Conservation (phyloP, 1,139 yeast genomes). For the Eremothecium coryli region DNA sequence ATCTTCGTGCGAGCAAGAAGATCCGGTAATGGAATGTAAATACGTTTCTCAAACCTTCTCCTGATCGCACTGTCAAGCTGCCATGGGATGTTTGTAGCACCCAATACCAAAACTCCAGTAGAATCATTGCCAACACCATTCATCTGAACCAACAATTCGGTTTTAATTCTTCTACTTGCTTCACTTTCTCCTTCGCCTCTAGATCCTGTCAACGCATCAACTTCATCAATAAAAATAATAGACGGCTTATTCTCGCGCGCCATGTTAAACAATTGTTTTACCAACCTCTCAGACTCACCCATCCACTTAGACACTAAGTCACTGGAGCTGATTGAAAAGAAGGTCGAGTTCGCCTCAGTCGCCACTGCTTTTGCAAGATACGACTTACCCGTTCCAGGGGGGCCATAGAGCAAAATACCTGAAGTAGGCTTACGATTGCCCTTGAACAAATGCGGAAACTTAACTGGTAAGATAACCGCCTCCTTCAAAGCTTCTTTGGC, state of each 20-base stretch:
- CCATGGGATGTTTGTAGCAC: slow-evolving; percentile 99
- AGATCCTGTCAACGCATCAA: slow-evolving; percentile 95
- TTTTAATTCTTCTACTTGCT: slow-evolving; percentile 91
- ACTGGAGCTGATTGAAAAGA: slow-evolving; percentile 88
- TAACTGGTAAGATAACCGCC: slow-evolving; percentile 91
- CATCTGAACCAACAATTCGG: slow-evolving; percentile 95
- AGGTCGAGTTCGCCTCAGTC: slow-evolving; percentile 94
- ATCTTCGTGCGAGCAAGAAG: slow-evolving; percentile 80
- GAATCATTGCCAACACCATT: slow-evolving; percentile 97
- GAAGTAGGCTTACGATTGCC: slow-evolving; percentile 91
- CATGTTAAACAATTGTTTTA: slow-evolving; percentile 87
- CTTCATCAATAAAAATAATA: slow-evolving; percentile 94
- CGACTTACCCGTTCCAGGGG: slow-evolving; percentile 99
- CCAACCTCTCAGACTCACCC: slow-evolving; percentile 96
- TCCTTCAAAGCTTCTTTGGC: slow-evolving; percentile 97
- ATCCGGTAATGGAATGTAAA: slow-evolving; percentile 91
- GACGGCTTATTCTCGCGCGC: slow-evolving; percentile 95
- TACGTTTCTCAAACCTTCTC: slow-evolving; percentile 91
- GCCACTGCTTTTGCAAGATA: slow-evolving; percentile 97
- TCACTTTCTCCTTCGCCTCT: slow-evolving; percentile 98
- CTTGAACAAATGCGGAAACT: slow-evolving; percentile 86
- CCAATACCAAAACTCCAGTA: slow-evolving; percentile 84
- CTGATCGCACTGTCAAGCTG: slow-evolving; percentile 96
- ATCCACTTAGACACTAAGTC: slow-evolving; percentile 97
- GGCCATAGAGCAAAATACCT: slow-evolving; percentile 90